phyloP scores from a whole-genome alignment of 192 early-diverging fungal genomes.

The Backusella psychrophila region DNA sequence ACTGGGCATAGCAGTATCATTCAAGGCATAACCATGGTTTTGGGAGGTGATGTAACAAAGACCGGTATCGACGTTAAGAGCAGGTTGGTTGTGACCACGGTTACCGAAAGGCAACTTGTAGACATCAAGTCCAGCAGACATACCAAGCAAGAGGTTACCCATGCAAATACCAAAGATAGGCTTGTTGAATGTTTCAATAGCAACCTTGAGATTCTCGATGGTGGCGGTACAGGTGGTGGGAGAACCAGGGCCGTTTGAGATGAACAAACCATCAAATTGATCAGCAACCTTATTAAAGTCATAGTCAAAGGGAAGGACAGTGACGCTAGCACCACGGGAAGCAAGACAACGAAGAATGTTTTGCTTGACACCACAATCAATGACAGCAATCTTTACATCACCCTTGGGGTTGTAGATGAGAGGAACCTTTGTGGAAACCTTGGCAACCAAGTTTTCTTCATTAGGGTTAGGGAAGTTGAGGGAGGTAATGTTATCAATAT shows the following conservation, averaged over 20 bases:
- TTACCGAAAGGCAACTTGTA: conserved; percentile 95
- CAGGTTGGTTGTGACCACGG: conserved; percentile 96
- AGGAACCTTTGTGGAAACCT: conserved; percentile 73
- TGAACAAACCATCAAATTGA: conserved; percentile 84
- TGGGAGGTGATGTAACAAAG: conserved; percentile 92
- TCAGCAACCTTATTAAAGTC: conserved; percentile 59
- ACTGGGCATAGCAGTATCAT: conserved; percentile 63
- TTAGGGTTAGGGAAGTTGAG: conserved; percentile 72
- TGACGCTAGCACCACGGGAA: conserved; percentile 76
- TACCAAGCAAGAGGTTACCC: conserved; percentile 90
- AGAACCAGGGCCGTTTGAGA: conserved; percentile 92
- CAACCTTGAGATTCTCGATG: conserved; percentile 65
- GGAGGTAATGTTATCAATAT: conserved; percentile 16
- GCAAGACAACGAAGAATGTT: conserved; percentile 89
- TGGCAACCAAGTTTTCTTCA: conserved; percentile 68
- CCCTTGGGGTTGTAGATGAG: conserved; percentile 74
- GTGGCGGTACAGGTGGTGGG: conserved; percentile 68
- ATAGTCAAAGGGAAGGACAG: conserved; percentile 88
- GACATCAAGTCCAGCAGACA: conserved; percentile 81
- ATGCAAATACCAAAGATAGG: conserved; percentile 98
- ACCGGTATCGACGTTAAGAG: conserved; percentile 70
- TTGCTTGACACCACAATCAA: conserved; percentile 92
- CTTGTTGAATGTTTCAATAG: conserved; percentile 59
- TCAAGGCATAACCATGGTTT: conserved; percentile 89
- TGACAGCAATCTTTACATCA: conserved; percentile 76